Evolutionary conservation across 2,329 filamentous ascomycete species (phyloP).

Genomic region (Fusarium goolgardi): DNA sequence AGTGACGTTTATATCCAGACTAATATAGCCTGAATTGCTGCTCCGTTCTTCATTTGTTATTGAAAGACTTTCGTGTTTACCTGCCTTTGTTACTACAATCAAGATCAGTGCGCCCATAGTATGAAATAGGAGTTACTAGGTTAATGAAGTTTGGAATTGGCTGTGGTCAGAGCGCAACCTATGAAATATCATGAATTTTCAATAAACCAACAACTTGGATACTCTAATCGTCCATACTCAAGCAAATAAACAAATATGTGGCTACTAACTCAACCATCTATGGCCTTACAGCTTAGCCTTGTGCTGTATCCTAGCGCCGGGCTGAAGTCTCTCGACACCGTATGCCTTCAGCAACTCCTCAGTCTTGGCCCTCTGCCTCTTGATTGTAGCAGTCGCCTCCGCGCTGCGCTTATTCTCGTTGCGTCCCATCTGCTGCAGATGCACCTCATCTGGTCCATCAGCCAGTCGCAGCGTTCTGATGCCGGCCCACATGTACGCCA

Average conservation of each 20-base stretch:
- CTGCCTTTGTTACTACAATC: background rate
- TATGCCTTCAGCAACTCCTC: constrained; percentile 74
- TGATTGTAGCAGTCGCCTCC: constrained; percentile 70
- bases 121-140: background rate
- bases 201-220: constrained; percentile 3
- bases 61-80: background rate
- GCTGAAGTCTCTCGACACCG: constrained; percentile 58
- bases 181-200: constrained; percentile 8
- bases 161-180: background rate
- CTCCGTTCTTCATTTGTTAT: background rate
- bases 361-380: constrained; percentile 72
- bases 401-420: constrained; percentile 80
- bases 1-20: background rate
- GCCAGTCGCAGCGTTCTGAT: constrained; percentile 87
- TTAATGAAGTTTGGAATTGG: background rate
- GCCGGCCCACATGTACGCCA: constrained; percentile 84
- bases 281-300: constrained; percentile 58
- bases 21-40: background rate
- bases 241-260: constrained; percentile 11
- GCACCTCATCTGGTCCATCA: constrained; percentile 97
- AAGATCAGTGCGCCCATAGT: background rate
- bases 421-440: constrained; percentile 81
- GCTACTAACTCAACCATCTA: constrained; percentile 23
- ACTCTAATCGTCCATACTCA: background rate
- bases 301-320: constrained; percentile 63